Evolutionary conservation across 192 early-diverging fungal species (phyloP).

Genomic region (Cetraspora pellucida): DNA sequence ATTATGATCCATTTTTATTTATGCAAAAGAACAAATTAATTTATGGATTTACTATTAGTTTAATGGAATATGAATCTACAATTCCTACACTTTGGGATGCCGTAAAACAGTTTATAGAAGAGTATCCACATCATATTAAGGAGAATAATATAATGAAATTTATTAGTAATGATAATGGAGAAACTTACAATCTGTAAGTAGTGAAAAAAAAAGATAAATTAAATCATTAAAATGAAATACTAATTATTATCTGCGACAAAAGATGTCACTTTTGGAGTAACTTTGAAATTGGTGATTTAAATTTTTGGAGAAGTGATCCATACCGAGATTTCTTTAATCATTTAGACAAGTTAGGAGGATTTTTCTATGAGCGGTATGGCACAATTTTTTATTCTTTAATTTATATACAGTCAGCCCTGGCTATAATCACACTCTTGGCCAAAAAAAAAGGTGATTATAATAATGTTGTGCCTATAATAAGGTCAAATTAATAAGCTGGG

Average conservation of each 20-base stretch:
- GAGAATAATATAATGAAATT: slow-evolving; percentile 58
- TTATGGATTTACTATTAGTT: slow-evolving; percentile 75
- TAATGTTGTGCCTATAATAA: too few species aligned
- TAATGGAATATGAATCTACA: slow-evolving; percentile 66
- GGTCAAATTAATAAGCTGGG: too few species aligned
- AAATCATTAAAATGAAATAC: neutral
- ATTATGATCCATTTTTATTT: slow-evolving; percentile 78
- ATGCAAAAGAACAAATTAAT: slow-evolving; percentile 74
- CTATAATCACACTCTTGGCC: too few species aligned
- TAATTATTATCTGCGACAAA: slow-evolving; percentile 50
- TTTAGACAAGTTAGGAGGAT: slow-evolving; percentile 78
- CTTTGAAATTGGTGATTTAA: slow-evolving; percentile 82
- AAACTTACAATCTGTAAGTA: slow-evolving; percentile 25
- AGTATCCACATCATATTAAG: slow-evolving; percentile 54
- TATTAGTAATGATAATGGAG: slow-evolving; percentile 50
- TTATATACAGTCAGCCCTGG: too few species aligned
- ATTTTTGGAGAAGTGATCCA: slow-evolving; percentile 66
- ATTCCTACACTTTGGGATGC: slow-evolving; percentile 77
- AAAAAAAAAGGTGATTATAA: too few species aligned
- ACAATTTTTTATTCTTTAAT: too few species aligned
- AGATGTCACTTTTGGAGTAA: slow-evolving; percentile 83
- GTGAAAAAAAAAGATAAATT: neutral
- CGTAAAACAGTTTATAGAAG: slow-evolving; percentile 56
- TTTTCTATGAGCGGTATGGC: slow-evolving; percentile 79
- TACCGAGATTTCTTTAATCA: slow-evolving; percentile 68